phyloP scores from a whole-genome alignment of 2,329 filamentous ascomycete species.

The Diaporthe ampelina region DNA sequence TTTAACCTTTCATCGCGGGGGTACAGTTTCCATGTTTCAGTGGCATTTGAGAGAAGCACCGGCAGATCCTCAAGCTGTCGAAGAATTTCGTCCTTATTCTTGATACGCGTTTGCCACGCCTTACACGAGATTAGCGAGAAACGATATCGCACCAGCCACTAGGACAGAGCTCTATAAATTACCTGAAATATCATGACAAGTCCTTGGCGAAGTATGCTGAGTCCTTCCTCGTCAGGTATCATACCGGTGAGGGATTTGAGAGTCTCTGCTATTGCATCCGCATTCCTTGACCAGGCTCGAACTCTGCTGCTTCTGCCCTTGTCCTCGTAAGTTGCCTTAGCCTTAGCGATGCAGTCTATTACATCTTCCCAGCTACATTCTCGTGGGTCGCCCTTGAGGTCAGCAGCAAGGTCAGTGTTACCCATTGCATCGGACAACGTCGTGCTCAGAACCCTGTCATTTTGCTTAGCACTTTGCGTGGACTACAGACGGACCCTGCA shows the following conservation, averaged over 20 bases:
- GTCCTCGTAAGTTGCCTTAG: background rate
- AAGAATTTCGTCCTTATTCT: constrained; percentile 18
- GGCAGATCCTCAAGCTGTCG: constrained; percentile 18
- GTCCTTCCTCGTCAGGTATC: constrained; percentile 26
- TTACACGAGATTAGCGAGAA: background rate
- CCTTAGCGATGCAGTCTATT: background rate
- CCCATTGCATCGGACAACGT: background rate
- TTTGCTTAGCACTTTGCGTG: too few relatives aligned
- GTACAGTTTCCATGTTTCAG: constrained; percentile 12
- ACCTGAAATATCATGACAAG: constrained; percentile 19
- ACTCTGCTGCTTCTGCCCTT: background rate
- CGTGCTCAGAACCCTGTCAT: background rate
- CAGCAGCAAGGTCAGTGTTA: background rate
- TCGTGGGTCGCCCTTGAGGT: background rate
- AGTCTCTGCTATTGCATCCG: background rate
- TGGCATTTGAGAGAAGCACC: background rate
- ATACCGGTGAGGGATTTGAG: constrained; percentile 2
- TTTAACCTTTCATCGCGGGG: background rate
- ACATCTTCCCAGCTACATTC: constrained; percentile 32
- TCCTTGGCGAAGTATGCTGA: constrained; percentile 19
- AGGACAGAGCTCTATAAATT: background rate
- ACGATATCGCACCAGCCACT: fast-evolving
- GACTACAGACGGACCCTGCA: too few relatives aligned
- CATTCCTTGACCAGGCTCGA: background rate
- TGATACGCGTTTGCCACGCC: constrained; percentile 19